These are phyloP conservation scores for Avena sativa DNA, from an alignment of 176 grass and related monocot species.

Conservation along the genomic window DNA sequence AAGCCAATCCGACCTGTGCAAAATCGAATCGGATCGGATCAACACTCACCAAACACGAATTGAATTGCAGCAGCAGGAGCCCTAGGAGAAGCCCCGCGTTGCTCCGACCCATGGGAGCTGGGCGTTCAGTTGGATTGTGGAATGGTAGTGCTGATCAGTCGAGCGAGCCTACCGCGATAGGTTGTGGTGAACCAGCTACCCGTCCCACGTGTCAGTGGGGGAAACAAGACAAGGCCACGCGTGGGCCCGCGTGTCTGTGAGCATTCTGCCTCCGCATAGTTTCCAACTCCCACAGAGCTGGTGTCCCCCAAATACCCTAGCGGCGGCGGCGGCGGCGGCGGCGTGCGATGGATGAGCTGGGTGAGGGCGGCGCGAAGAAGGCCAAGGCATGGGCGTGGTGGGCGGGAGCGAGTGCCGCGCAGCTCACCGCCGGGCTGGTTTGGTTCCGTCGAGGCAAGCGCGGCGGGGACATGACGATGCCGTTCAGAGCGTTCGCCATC, in stretches of 20 bases:
- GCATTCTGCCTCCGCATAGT: background rate
- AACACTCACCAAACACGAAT: constrained; percentile 37
- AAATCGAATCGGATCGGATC: background rate
- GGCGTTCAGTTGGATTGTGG: background rate
- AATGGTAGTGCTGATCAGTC: background rate
- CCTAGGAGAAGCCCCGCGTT: constrained; percentile 35
- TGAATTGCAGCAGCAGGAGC: constrained; percentile 43
- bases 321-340: background rate
- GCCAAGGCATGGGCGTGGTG: constrained; percentile 57
- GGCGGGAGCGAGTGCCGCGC: constrained; percentile 63
- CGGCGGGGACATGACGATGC: constrained; percentile 63
- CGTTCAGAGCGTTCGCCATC: constrained; percentile 80
- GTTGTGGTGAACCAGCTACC: background rate
- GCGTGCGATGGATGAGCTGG: constrained; percentile 45
- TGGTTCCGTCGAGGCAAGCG: constrained; percentile 66
- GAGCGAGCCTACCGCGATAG: background rate
- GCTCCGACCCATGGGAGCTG: constrained; percentile 27
- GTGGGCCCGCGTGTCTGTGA: constrained; percentile 28
- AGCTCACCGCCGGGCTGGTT: constrained; percentile 42
- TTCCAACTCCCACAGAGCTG: background rate
- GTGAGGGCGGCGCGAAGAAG: constrained; percentile 9
- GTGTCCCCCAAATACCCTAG: constrained; percentile 32
- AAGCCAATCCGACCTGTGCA: background rate
- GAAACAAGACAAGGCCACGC: background rate
- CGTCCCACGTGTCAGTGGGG: constrained; percentile 34